Base-by-base conservation (phyloP, 139 green algal genomes). In the Auxenochlorella pyrenoidosa region DNA sequence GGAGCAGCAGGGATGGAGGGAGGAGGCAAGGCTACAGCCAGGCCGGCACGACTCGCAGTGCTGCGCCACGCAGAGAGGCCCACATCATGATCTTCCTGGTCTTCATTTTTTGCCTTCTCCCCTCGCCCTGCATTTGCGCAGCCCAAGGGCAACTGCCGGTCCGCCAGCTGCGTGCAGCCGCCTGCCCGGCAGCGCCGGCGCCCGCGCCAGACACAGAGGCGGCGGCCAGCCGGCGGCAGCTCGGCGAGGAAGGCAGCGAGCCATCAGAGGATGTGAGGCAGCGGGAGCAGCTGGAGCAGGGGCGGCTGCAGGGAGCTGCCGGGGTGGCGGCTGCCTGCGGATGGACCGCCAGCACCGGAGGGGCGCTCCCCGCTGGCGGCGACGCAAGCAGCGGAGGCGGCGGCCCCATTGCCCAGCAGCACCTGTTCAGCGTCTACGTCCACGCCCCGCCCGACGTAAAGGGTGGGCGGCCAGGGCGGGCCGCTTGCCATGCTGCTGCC, bases 351-450 rank as follows among this genome's bases (percentile, higher is more conserved):
- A 43, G 22, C 12, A 15, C 60, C 1, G 40, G 41, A 41, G 28
- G 65, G 63, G 28, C 51, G 34, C n/a, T 83, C 8, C 51, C 12
- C 5, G 41, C 44, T 47, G 28, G 43, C 43, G 41, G 63, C 80
- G 28, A 24, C 54, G 54, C 15, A 4, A 24, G 75, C 51, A 51
- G 34, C 78, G 54, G 36, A 21, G 54, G 60, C 38, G 15, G 75
- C 76, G 34, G 34, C 34, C 22, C 34, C 28, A 85, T 85, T 65
- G 60, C 54, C 21, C 28, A 40, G 66, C 82, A 86, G 82, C 82
- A 86, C 43, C 66, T 86, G 82, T 86, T 86, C 66, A 86, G 79
- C 32, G 82, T 92, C 28, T 92, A 93, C 79, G 38, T 91, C 2
- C 90, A 93, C 66, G 83, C 76, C 2, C 88, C 88, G n/a, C 88